Evolutionary conservation across 495 filamentous ascomycete genomes (phyloP).

Genomic region (Trichoderma orchidacearum): DNA sequence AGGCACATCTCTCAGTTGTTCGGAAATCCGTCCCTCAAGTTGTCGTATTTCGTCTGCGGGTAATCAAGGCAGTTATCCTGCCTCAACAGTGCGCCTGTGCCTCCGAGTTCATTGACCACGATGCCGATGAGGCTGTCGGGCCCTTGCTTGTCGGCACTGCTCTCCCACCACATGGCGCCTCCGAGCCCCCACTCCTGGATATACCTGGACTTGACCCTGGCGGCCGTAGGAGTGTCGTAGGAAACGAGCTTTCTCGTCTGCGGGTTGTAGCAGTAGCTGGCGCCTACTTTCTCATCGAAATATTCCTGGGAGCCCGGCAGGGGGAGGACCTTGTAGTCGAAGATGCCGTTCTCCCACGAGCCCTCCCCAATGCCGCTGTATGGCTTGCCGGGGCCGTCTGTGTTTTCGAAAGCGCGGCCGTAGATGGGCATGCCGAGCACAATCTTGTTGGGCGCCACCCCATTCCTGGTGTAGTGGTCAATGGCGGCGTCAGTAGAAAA

Average conservation of each 20-base stretch:
- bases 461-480: constrained; percentile 49
- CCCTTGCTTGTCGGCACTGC: constrained; percentile 59
- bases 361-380: constrained; percentile 65
- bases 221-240: constrained; percentile 64
- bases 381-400: constrained; percentile 53
- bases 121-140: constrained; percentile 56
- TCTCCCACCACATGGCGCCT: constrained; percentile 97
- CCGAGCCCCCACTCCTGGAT: constrained; percentile 53
- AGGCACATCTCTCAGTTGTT: constrained; percentile 14
- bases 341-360: constrained; percentile 75
- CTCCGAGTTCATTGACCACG: constrained; percentile 46
- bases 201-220: constrained; percentile 54
- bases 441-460: constrained; percentile 55
- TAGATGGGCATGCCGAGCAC: constrained; percentile 89
- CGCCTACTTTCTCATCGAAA: constrained; percentile 39
- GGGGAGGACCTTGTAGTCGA: constrained; percentile 69
- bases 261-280: constrained; percentile 61
- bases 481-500: constrained; percentile 62
- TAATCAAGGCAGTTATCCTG: constrained; percentile 56
- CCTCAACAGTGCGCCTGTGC: constrained; percentile 37
- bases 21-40: constrained; percentile 48
- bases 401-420: constrained; percentile 70
- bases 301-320: constrained; percentile 36
- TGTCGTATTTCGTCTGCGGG: constrained; percentile 70
- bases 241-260: constrained; percentile 48